Percentiles rank a stretch among this genome's conserved stretches.
Conservation (phyloP, 2,329 filamentous ascomycete species). For the Ophiosphaerella herpotricha region DNA sequence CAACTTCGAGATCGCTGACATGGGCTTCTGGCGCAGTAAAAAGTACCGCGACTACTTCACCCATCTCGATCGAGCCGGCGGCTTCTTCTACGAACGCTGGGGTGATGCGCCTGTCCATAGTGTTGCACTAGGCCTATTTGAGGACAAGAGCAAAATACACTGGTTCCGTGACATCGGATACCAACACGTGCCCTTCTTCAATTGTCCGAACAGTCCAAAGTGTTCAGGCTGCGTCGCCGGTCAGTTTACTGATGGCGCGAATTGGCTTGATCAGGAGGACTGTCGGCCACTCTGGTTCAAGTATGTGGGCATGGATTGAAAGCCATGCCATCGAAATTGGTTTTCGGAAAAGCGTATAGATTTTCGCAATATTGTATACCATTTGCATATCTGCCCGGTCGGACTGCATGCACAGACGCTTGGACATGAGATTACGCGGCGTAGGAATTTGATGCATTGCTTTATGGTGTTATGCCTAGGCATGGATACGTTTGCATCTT, state of each 20-base stretch:
- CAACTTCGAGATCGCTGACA: constrained; percentile 95
- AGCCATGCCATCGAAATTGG: neutral
- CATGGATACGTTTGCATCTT: too few relatives aligned
- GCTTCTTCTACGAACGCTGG: constrained; percentile 99
- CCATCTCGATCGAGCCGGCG: constrained; percentile 88
- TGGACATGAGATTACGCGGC: too few relatives aligned
- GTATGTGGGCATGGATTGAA: constrained; percentile 77
- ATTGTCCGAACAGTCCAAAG: constrained; percentile 96
- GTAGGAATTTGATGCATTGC: too few relatives aligned
- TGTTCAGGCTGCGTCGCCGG: constrained; percentile 87
- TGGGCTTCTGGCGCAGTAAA: constrained; percentile 89
- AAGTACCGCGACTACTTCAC: constrained; percentile 95
- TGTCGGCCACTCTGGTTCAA: constrained; percentile 98
- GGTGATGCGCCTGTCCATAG: constrained; percentile 97
- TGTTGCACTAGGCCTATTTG: constrained; percentile 88
- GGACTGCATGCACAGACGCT: too few relatives aligned
- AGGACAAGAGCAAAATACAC: constrained; percentile 87
- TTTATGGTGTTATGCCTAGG: too few relatives aligned
- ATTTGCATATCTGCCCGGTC: too few relatives aligned
- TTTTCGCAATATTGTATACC: too few relatives aligned
- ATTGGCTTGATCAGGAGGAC: constrained; percentile 85
- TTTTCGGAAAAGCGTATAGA: neutral
- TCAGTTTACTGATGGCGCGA: constrained; percentile 84
- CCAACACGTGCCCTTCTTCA: constrained; percentile 97
- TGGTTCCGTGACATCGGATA: constrained; percentile 99